Percentiles rank a stretch among this genome's conserved stretches.
Conservation (phyloP, 306 rosid genomes). For the Carpinus fangiana region DNA sequence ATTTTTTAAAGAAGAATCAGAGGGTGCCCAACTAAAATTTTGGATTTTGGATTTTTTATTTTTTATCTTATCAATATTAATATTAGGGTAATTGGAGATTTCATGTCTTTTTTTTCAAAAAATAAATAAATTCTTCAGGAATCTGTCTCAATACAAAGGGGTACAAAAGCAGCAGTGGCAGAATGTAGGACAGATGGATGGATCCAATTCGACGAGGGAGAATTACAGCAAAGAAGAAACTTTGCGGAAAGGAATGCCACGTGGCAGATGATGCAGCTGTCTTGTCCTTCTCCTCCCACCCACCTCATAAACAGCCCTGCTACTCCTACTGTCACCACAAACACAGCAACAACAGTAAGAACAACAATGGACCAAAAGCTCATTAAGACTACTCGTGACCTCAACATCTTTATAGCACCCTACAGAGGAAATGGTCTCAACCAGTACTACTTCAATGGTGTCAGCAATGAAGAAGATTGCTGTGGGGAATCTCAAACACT, state of each 20-base stretch:
- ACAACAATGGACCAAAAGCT: constrained; percentile 53
- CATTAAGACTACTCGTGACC: constrained; percentile 44
- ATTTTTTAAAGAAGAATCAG: background rate
- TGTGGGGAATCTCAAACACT: constrained; percentile 72
- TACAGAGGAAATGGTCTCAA: constrained; percentile 27
- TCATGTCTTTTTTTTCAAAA: constrained; percentile 17
- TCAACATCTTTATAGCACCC: constrained; percentile 50
- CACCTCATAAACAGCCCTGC: constrained; percentile 45
- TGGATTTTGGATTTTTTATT: background rate
- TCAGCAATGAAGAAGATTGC: constrained; percentile 13
- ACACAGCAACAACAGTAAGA: constrained; percentile 20
- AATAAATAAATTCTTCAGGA: constrained; percentile 46
- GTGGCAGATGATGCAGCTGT: constrained; percentile 74
- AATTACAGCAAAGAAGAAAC: constrained; percentile 63
- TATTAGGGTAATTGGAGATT: constrained; percentile 19
- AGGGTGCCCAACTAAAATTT: background rate
- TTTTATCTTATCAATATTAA: background rate
- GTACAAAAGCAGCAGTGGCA: constrained; percentile 47
- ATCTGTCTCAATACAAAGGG: constrained; percentile 61
- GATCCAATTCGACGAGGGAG: constrained; percentile 68
- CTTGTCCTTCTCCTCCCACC: constrained; percentile 41
- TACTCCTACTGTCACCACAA: background rate
- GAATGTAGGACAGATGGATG: constrained; percentile 71
- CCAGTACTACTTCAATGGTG: constrained; percentile 25
- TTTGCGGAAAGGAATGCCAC: constrained; percentile 80